phyloP scores from a whole-genome alignment of 805 yeast species.

The Cyberlindnera xishuangbannaensis region DNA sequence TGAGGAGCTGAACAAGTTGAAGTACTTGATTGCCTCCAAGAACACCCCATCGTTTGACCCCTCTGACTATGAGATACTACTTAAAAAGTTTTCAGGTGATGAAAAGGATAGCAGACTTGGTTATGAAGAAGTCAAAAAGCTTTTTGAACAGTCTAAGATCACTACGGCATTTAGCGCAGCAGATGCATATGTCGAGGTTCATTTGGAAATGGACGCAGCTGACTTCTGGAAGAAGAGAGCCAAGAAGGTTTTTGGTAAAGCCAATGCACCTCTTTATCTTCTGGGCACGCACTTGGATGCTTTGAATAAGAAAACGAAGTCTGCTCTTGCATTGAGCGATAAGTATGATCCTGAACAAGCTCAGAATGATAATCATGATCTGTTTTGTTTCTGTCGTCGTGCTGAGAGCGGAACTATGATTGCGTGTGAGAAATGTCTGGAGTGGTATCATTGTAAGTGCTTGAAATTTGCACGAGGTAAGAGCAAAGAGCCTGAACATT shows the following conservation, averaged over 20 bases:
- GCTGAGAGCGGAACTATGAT: conserved; percentile 59
- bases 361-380: conserved; percentile 16
- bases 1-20: conserved; percentile 3
- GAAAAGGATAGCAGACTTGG: conserved; percentile 27
- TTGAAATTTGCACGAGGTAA: conserved; percentile 35
- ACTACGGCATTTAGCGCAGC: neutral
- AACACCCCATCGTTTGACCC: conserved; percentile 6
- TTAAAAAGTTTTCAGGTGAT: conserved; percentile 26
- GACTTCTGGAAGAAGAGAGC: conserved; percentile 35
- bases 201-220: conserved; percentile 16
- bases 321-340: conserved; percentile 25
- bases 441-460: conserved; percentile 67
- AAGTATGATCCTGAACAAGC: conserved; percentile 6
- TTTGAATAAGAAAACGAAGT: conserved; percentile 17
- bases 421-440: conserved; percentile 63
- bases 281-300: conserved; percentile 24
- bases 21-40: neutral
- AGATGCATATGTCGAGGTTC: neutral
- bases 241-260: conserved; percentile 30
- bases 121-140: conserved; percentile 24
- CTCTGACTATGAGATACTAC: conserved; percentile 5
- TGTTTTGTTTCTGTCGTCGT: conserved; percentile 59
- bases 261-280: conserved; percentile 29
- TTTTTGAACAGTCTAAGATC: conserved; percentile 20
- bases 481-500: conserved; percentile 30